Evolutionary conservation across 2,329 filamentous ascomycete genomes (phyloP), one percentile per base, ranked within the genome.

Genomic region (Fusarium cicatricum): DNA sequence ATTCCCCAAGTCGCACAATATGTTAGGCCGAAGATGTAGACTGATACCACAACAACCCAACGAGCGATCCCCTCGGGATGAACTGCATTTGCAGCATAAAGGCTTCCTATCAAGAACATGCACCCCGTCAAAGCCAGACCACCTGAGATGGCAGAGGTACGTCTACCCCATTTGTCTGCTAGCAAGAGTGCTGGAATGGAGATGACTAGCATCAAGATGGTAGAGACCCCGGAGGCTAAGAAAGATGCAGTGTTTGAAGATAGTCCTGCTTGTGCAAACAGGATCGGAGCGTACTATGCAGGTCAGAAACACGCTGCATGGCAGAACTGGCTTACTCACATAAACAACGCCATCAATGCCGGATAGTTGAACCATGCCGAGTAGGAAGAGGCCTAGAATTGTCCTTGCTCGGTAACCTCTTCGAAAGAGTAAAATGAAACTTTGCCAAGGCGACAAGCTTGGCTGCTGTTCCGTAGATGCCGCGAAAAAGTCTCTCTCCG

Each of bases 281-380:
- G 75, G 0, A 82, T 71, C 0, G 86, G 86, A 0, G 85, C 84
- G 52, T 89, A 89, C 79, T 85, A 37, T 14, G 2, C 28, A 2
- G 12, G 26, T 40, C 29, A 52, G 12, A 2, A 11, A 7, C 3
- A 11, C 36, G 21, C 5, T 5, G 23, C 7, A 21, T 15, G 11
- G 14, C 2, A 7, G 11, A n/a, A 9, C 33, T 7, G 11, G 31
- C 14, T 4, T 16, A 74, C 78, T 68, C 66, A 84, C 83, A 53
- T 86, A 88, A 19, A 86, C 75, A 5, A 88, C 79, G 1, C 82
- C 85, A 59, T 89, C 86, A 43, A 88, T 88, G 0, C 86, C 85
- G 23, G 77, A 82, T 0, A 88, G 72, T 62, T 89, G 86, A 28
- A 84, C 78, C 77, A 86, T 84, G 2, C 76, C 80, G 68, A 88